Percentiles rank a stretch among this genome's conserved stretches.
phyloP scores from a whole-genome alignment of 2,329 filamentous ascomycete genomes.

The Aspergillus hiratsukae region DNA sequence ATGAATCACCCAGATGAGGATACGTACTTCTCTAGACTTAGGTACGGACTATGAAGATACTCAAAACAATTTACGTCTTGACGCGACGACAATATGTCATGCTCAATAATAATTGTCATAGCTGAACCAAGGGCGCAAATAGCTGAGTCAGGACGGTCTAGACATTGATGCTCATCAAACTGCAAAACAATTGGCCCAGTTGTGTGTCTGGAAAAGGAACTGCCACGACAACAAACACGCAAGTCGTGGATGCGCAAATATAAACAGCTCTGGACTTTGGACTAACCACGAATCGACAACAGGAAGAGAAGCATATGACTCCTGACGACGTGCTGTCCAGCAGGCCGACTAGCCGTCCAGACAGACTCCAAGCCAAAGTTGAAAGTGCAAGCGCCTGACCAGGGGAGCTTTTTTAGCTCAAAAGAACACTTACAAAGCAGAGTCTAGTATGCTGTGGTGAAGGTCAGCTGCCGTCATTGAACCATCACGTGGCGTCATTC shows the following conservation, averaged over 20 bases:
- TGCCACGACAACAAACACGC: not conserved
- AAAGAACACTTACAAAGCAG: too few relatives aligned
- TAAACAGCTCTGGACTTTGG: not conserved
- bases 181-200: too few relatives aligned
- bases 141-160: not conserved
- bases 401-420: slow-evolving; percentile 1
- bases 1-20: not conserved
- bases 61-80: not conserved
- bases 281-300: not conserved
- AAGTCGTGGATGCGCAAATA: not conserved
- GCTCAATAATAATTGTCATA: not conserved
- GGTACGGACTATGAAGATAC: not conserved
- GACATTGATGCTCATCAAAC: not conserved
- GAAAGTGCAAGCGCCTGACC: slow-evolving; percentile 5
- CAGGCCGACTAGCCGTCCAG: not conserved
- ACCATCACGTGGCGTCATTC: slow-evolving; percentile 28
- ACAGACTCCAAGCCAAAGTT: not conserved
- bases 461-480: slow-evolving; percentile 23
- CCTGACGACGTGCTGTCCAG: not conserved
- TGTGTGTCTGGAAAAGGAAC: too few relatives aligned
- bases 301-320: not conserved
- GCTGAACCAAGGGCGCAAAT: not conserved
- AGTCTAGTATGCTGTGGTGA: slow-evolving; percentile 1
- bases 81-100: too few relatives aligned
- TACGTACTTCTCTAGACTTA: too few relatives aligned